These are phyloP conservation scores for Thinopyrum obtusiflorum DNA, from an alignment of 202 grass and related monocot genomes.

Conservation along the genomic window DNA sequence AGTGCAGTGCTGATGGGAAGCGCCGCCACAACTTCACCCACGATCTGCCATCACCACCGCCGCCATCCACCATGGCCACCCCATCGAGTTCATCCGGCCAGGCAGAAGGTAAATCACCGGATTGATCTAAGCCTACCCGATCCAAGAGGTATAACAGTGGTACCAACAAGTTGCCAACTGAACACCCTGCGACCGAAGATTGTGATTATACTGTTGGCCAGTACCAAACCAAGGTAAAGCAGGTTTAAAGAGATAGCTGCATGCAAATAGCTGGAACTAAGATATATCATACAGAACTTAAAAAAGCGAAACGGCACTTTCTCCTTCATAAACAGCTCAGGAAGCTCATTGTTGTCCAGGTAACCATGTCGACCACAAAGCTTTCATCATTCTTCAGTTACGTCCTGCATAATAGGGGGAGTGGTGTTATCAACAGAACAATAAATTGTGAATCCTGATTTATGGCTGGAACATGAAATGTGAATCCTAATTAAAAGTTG, in stretches of 20 bases:
- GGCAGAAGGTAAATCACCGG: too few species aligned
- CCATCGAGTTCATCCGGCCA: too few species aligned
- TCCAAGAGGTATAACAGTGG: too few species aligned
- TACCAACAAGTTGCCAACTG: too few species aligned
- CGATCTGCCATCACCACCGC: too few species aligned
- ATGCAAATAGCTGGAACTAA: neutral
- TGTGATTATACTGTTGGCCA: slow-evolving; percentile 2
- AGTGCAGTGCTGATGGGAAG: too few species aligned
- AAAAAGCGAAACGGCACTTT: slow-evolving; percentile 76
- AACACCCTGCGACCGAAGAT: neutral
- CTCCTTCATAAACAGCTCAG: slow-evolving; percentile 92
- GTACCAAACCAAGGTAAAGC: neutral
- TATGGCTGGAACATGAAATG: neutral
- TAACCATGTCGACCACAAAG: slow-evolving; percentile 91
- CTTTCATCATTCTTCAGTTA: slow-evolving; percentile 89
- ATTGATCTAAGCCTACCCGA: too few species aligned
- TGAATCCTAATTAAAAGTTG: neutral
- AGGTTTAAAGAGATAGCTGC: neutral
- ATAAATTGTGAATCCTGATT: neutral
- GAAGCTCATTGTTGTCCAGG: slow-evolving; percentile 81
- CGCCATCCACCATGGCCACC: too few species aligned
- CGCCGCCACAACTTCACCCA: too few species aligned
- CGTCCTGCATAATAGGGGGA: slow-evolving; percentile 45
- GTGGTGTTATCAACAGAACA: neutral
- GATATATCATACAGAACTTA: slow-evolving; percentile 47